Evolutionary conservation across 441 rosid species (phyloP).

Genomic region (Manihot esculenta): DNA sequence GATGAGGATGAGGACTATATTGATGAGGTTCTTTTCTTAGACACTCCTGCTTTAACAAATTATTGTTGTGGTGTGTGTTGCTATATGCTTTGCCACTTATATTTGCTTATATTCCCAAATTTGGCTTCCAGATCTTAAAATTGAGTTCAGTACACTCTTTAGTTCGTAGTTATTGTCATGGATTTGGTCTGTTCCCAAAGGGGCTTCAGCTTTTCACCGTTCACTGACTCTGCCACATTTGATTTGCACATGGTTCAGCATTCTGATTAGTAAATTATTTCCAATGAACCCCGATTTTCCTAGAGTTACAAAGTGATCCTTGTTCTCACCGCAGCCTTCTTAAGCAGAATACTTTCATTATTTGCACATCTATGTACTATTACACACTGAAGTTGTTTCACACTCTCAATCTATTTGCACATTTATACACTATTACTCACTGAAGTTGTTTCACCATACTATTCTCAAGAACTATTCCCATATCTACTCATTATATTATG

Average conservation of each 20-base stretch:
- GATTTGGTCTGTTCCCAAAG: background rate
- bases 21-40: constrained; percentile 49
- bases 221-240: background rate
- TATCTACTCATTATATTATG: background rate
- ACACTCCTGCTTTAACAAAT: constrained; percentile 8
- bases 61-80: background rate
- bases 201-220: background rate
- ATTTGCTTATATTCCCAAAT: background rate
- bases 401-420: background rate
- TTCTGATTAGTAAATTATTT: background rate
- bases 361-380: too few relatives aligned
- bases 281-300: too few relatives aligned
- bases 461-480: background rate
- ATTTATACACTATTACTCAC: too few relatives aligned
- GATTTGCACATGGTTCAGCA: background rate
- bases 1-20: constrained; percentile 42
- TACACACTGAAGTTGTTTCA: too few relatives aligned
- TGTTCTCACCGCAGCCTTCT: too few relatives aligned
- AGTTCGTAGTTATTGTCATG: background rate
- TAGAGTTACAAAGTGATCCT: too few relatives aligned
- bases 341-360: too few relatives aligned
- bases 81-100: background rate
- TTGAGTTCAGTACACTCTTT: background rate
- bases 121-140: background rate
- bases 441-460: background rate